Evolutionary conservation across 2,329 filamentous ascomycete genomes (phyloP).

Genomic region (Setomelanomma holmii): DNA sequence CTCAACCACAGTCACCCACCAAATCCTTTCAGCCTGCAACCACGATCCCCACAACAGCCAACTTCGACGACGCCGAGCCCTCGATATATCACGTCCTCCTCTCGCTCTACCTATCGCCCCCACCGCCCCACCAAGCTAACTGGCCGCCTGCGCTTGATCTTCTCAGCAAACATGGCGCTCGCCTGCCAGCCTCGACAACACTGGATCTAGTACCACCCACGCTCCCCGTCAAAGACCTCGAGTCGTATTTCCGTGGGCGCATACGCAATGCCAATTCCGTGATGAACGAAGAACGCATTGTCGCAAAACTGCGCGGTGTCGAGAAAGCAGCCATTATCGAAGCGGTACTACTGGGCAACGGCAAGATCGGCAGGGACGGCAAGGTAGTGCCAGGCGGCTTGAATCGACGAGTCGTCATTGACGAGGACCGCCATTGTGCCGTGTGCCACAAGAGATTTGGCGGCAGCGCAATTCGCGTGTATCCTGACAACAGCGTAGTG

Average conservation of each 20-base stretch:
- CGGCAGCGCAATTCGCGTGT: slow-evolving; percentile 86
- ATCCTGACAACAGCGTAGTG: slow-evolving; percentile 70
- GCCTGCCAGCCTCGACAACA: slow-evolving; percentile 85
- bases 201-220: slow-evolving; percentile 83
- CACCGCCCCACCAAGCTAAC: slow-evolving; percentile 73
- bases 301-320: slow-evolving; percentile 77
- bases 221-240: slow-evolving; percentile 79
- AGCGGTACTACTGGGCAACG: slow-evolving; percentile 75
- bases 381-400: slow-evolving; percentile 58
- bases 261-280: slow-evolving; percentile 86
- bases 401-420: slow-evolving; percentile 77
- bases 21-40: slow-evolving; percentile 47
- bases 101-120: slow-evolving; percentile 85
- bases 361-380: slow-evolving; percentile 64
- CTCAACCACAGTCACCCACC: slow-evolving; percentile 43
- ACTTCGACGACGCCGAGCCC: slow-evolving; percentile 64
- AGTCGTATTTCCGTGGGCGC: slow-evolving; percentile 89
- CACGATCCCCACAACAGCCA: slow-evolving; percentile 38
- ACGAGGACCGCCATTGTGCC: slow-evolving; percentile 86
- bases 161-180: slow-evolving; percentile 89
- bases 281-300: slow-evolving; percentile 80
- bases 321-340: slow-evolving; percentile 81
- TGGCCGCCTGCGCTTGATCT: slow-evolving; percentile 83
- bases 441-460: slow-evolving; percentile 94
- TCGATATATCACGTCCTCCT: slow-evolving; percentile 94